Base-by-base conservation (phyloP, 441 rosid genomes). In the Bocquillonia castaneifolia region DNA sequence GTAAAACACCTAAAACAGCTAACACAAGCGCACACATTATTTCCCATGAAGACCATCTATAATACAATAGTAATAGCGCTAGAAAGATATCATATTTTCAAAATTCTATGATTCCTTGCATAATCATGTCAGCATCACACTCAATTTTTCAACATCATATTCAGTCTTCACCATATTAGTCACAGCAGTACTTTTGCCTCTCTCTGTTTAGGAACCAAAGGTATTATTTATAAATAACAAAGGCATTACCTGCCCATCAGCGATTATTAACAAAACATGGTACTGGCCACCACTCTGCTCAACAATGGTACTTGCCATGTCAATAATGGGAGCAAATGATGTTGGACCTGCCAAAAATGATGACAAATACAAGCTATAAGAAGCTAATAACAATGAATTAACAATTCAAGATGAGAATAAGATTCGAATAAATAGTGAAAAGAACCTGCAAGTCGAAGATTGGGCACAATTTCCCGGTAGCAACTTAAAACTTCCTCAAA, bases 241-340 rank as follows among this genome's bases (percentile, higher is more conserved):
- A 66, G 10, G 26, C 20, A 50, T 39, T 81, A 91, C 97, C 94
- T 92, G 99, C 60, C 99, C 99, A 79, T 94, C 99, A 23, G 98
- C 99, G 65, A 94, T 94, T 64, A 94, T 92, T 77, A 94, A 67
- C 70, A 94, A 71, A 72, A 94, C 98, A 71, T 94, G 99, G 80
- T 94, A 94, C 70, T 94, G 99, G 36, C 97, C 99, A 22, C 86
- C 87, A 69, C 94, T 94, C 74, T 87, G 83, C 83, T 90, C 97
- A 57, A 94, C 98, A 79, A 94, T 92, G 18, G 88, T 85, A 76
- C 76, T 78, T 59, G 96, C 96, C 92, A 86, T 94, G 60, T 94
- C 98, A 66, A 94, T 86, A 54, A 94, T 72, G 10, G 99, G 99
- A 25, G 96, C 97, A 76, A 94, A 94, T 34, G 99, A 94, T 39